phyloP scores from a whole-genome alignment of 1,284 basidiomycete genomes.

The Puccinia polysora region DNA sequence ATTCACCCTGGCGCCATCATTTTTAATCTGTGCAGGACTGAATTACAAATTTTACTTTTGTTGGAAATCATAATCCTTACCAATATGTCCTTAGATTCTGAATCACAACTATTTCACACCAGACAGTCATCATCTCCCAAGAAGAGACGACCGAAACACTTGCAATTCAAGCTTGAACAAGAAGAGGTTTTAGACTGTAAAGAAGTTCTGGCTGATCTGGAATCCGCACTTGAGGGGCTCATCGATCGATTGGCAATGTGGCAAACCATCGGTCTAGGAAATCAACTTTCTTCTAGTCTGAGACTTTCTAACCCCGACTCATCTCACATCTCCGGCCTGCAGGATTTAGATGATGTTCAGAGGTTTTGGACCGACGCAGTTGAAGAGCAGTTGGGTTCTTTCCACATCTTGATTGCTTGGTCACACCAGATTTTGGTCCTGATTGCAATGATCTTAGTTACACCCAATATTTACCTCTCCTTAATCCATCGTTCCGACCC shows the following conservation, averaged over 20 bases:
- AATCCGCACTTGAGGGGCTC: conserved; percentile 26
- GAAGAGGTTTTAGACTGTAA: neutral
- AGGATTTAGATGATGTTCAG: conserved; percentile 25
- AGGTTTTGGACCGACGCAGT: conserved; percentile 39
- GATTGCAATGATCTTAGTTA: conserved; percentile 16
- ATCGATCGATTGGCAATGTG: conserved; percentile 41
- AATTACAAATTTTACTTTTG: conserved; percentile 31
- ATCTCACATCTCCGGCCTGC: neutral
- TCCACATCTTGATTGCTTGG: too few species aligned
- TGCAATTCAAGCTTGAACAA: neutral
- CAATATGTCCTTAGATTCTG: neutral
- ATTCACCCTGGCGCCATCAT: neutral
- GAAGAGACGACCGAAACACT: neutral
- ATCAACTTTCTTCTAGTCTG: neutral
- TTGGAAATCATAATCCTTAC: conserved; percentile 34
- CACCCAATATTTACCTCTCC: conserved; percentile 12
- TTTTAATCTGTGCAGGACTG: conserved; percentile 4
- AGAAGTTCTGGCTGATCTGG: conserved; percentile 14
- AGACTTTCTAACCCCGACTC: neutral
- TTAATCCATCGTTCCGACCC: conserved; percentile 35
- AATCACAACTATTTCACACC: conserved; percentile 8
- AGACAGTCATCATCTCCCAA: conserved; percentile 28
- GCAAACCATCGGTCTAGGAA: conserved; percentile 32
- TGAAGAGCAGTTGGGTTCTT: conserved; percentile 35
- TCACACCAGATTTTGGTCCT: neutral